phyloP scores from a whole-genome alignment of 305 asterid genomes.

The Solanum chacoense region DNA sequence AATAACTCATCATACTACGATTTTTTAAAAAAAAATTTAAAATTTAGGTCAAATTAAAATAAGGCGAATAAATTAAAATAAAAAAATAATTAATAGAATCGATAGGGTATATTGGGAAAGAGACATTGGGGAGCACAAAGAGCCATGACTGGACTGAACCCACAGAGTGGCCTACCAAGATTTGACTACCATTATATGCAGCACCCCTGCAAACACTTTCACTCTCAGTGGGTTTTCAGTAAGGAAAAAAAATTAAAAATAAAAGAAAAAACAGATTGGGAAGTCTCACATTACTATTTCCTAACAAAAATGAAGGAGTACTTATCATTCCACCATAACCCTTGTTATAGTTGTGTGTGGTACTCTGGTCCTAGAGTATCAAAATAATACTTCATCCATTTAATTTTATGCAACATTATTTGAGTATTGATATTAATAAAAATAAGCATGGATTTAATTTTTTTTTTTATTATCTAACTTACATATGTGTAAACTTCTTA shows the following conservation, averaged over 20 bases:
- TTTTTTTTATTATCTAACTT: background rate
- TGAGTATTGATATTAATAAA: background rate
- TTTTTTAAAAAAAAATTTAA: background rate
- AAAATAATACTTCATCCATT: no score
- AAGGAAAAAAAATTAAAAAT: background rate
- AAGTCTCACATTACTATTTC: background rate
- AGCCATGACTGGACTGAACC: conserved; percentile 10
- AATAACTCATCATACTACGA: background rate
- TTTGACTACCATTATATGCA: conserved; percentile 11
- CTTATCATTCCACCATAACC: rapidly evolving
- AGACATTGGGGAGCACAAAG: conserved; percentile 5
- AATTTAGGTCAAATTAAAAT: background rate
- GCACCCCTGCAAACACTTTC: background rate
- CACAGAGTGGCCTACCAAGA: background rate
- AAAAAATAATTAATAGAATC: background rate
- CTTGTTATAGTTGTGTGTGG: background rate
- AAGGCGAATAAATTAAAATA: no score
- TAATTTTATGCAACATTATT: no score
- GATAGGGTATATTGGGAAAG: background rate
- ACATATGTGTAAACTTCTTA: background rate
- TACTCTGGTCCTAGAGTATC: background rate
- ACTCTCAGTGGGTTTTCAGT: background rate
- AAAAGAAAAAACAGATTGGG: background rate
- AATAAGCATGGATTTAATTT: no score
- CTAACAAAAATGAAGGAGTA: no score